Conservation (phyloP, 2,329 filamentous ascomycete genomes). For the Pseudopyrenochaeta lycopersici region DNA sequence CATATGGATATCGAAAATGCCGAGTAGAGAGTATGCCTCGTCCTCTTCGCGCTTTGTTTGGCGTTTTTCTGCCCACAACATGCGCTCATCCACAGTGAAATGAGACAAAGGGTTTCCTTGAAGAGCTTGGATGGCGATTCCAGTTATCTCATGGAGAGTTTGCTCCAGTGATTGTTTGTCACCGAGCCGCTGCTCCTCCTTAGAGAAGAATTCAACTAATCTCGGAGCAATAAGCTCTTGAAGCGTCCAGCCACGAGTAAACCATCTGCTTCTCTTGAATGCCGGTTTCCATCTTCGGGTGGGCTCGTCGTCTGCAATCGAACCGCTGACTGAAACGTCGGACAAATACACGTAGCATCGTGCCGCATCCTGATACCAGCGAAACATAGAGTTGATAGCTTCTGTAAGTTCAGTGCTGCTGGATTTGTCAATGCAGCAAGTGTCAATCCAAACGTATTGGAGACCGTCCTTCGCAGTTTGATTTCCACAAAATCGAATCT, state of each 20-base stretch:
- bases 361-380: constrained; percentile 15
- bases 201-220: constrained; percentile 7
- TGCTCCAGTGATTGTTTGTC: constrained; percentile 2
- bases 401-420: constrained; percentile 14
- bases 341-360: constrained; percentile 21
- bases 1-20: too few relatives aligned
- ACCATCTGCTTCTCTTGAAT: constrained; percentile 21
- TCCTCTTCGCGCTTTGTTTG: too few relatives aligned
- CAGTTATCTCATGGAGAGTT: too few relatives aligned
- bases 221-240: constrained; percentile 23
- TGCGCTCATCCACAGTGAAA: too few relatives aligned
- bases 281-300: background rate
- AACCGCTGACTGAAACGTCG: constrained; percentile 4
- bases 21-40: too few relatives aligned
- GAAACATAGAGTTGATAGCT: constrained; percentile 29
- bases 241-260: constrained; percentile 25
- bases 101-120: too few relatives aligned
- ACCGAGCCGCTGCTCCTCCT: constrained; percentile 2
- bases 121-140: too few relatives aligned
- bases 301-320: background rate
- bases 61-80: background rate
- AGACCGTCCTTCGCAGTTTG: constrained; percentile 18
- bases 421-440: constrained; percentile 29
- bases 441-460: constrained; percentile 23
- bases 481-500: constrained; percentile 19